Evolutionary conservation across 768 basidiomycete genomes (phyloP), one percentile per base, ranked within the genome.

Genomic region (Tulasnella sp.): DNA sequence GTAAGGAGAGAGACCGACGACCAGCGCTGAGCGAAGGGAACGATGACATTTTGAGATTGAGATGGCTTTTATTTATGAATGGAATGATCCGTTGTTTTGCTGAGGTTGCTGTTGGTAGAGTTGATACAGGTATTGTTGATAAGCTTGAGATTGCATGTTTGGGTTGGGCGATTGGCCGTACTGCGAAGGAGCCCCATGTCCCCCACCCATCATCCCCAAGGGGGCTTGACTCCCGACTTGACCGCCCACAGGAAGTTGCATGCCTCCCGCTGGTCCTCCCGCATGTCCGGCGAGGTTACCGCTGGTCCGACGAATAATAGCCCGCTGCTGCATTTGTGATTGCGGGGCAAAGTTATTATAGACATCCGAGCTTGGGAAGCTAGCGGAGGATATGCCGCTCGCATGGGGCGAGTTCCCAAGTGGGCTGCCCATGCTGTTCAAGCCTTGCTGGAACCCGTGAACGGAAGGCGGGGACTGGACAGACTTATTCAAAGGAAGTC

Each of bases 101-200:
- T 86, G 88, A 81, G 90, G 89, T 79, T 74, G 81, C 90, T 72
- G 90, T 39, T 74, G 75, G 80, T 92, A 92, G 79, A 90, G 83
- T 81, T 89, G 89, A 78, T 91, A 91, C 90, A 92, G 88, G 83
- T 92, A 92, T 72, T 88, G 85, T 80, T 90, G 88, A 79, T 92
- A 92, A 75, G 89, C 80, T 77, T 90, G 89, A 74, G 86, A 83
- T 72, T 88, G 85, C 11, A 89, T 84, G 62, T 87, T 81, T 73
- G 87, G 85, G 36, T 72, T 65, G 26, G 75, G 32, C n/a, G 62
- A 36, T 70, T 40, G 62, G 82, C 84, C 86, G 90, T 88, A 72
- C 86, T 85, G 72, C 90, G 82, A 75, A 89, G 82, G 75, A 22
- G 26, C 17, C 39, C 26, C 66, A n/a, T 37, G 26, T 17, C n/a